phyloP scores from a whole-genome alignment of 305 asterid species.

The Rubia tinctorum region DNA sequence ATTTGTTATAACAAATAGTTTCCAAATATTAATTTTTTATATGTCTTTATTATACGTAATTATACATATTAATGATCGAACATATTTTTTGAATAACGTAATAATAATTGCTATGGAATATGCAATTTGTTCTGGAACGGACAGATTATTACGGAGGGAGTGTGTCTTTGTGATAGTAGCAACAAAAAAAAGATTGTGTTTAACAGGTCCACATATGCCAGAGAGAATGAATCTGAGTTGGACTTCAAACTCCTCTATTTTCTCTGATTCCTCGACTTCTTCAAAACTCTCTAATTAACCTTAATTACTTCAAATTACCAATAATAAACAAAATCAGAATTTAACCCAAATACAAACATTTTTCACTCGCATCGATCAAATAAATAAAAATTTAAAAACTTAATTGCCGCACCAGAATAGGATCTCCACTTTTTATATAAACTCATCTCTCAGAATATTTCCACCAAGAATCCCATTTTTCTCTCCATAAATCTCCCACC shows the following conservation, averaged over 20 bases:
- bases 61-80: too few relatives aligned
- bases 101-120: too few relatives aligned
- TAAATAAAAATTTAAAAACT: background rate
- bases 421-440: constrained; percentile 6
- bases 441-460: constrained; percentile 3
- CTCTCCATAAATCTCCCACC: background rate
- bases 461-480: background rate
- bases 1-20: too few relatives aligned
- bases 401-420: constrained; percentile 13
- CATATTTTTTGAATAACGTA: too few relatives aligned
- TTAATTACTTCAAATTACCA: background rate
- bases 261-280: background rate
- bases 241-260: background rate
- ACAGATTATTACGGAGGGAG: too few relatives aligned
- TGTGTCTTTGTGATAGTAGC: too few relatives aligned
- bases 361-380: background rate
- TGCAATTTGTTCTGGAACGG: too few relatives aligned
- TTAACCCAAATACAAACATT: background rate
- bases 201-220: constrained; percentile 1
- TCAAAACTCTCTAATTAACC: background rate
- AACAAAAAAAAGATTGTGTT: background rate
- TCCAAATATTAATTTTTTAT: too few relatives aligned
- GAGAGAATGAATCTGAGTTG: constrained; percentile 1
- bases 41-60: too few relatives aligned
- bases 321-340: background rate